Evolutionary conservation across 73 alveolate genomes (phyloP).

Genomic region (Paraurostyla sp.): DNA sequence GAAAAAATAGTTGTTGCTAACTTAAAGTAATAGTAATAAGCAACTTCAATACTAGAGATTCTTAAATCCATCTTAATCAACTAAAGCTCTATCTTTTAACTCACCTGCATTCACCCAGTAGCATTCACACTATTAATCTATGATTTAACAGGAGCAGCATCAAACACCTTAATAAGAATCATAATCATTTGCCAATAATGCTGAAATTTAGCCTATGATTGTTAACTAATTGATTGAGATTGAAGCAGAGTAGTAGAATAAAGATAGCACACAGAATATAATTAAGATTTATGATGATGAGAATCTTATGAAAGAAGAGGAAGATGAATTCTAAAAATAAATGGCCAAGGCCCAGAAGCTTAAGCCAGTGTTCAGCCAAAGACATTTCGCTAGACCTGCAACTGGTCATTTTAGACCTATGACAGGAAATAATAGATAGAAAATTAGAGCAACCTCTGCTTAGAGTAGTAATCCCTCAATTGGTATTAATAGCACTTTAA

Average conservation of each 20-base stretch:
- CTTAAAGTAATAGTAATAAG: not conserved
- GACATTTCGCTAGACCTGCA: not conserved
- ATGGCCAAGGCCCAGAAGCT: slow-evolving; percentile 11
- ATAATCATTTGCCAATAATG: no score
- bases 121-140: no score
- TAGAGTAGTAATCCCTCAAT: not conserved
- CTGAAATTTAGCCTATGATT: no score
- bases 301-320: slow-evolving; percentile 31
- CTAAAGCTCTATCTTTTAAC: not conserved
- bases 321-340: slow-evolving; percentile 15
- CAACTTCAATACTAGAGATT: not conserved
- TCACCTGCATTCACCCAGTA: no score
- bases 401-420: not conserved
- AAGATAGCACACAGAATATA: no score
- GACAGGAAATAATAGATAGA: no score
- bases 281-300: no score
- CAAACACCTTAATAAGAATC: no score
- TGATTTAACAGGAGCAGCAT: no score
- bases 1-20: not conserved
- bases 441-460: not conserved
- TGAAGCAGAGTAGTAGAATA: no score
- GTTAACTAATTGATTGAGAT: no score
- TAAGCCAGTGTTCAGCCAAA: slow-evolving; percentile 9
- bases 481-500: no score
- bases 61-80: slow-evolving; percentile 22